Evolutionary conservation across 148 eudicot species (phyloP), one percentile per base, ranked within the genome.

Genomic region (Spergularia marina): DNA sequence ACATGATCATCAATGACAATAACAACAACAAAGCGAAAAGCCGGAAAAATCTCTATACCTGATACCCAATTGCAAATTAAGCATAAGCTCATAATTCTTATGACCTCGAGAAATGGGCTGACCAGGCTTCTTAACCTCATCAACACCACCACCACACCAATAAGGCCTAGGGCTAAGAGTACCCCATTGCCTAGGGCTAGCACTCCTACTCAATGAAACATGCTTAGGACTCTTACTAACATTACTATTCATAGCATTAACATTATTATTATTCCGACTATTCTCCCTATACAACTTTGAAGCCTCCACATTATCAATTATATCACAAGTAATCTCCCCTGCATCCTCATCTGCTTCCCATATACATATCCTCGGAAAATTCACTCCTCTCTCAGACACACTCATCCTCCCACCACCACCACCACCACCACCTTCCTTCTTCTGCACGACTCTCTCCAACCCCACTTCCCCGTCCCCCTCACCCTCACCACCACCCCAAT

Each of bases 41-140:
- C 54, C 20, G n/a, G 4, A 20, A 49, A 54, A 39, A 23, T 6
- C 2, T 3, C 62, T 78, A 3, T 44, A 86, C 92, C 92, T 89
- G 69, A 89, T 82, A 64, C 90, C 92, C 71, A 87, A 75, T 65
- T 89, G 92, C 85, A 89, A 82, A 79, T 89, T 87, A 54, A 89
- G 92, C 92, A 89, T 89, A 60, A 89, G 85, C 39, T 89, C 92
- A 80, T 86, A 89, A 76, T 89, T 87, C 84, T 80, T 86, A 57
- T 89, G 88, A 23, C 88, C 88, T 80, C 79, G 82, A 1, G 88
- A 61, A 36, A 86, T 86, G 6, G 83, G 82, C n/a, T 65, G 75
- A 0, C 91, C 91, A 12, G 87, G 89, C 44, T 83, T 82, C 88
- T 86, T 89, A 65, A 81, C 71, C 80, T 63, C 82, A 76, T 81